Conservation (phyloP, 176 grass and related monocot species). For the Leersia perrieri region DNA sequence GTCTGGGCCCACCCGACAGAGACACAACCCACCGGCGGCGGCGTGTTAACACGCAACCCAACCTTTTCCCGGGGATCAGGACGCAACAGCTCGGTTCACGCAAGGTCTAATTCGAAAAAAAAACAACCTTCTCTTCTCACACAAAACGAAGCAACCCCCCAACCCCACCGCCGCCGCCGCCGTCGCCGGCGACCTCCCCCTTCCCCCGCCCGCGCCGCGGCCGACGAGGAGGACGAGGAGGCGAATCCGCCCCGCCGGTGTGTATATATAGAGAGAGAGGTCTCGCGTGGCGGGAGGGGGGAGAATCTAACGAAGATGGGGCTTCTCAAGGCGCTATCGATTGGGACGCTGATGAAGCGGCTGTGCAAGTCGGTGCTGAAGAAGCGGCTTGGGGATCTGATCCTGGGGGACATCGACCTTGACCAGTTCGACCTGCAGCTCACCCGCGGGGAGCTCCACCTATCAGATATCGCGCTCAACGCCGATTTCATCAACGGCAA, state of each 20-base stretch:
- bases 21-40: neutral
- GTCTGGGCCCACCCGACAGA: neutral
- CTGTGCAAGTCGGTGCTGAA: slow-evolving; percentile 88
- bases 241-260: neutral
- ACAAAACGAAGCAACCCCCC: slow-evolving; percentile 18
- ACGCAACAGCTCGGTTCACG: neutral
- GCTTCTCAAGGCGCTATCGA: slow-evolving; percentile 39
- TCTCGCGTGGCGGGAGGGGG: neutral
- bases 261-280: neutral
- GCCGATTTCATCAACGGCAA: slow-evolving; percentile 81
- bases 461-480: slow-evolving; percentile 88
- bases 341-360: slow-evolving; percentile 68
- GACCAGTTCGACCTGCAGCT: slow-evolving; percentile 94
- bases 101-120: slow-evolving; percentile 15
- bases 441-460: slow-evolving; percentile 55
- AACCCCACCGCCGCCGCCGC: neutral
- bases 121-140: neutral
- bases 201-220: neutral
- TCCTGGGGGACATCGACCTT: slow-evolving; percentile 92
- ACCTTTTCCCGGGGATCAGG: neutral
- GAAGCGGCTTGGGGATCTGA: slow-evolving; percentile 89
- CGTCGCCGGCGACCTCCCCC: neutral
- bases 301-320: slow-evolving; percentile 21
- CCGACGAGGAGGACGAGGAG: no score
- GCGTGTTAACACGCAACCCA: neutral